These are phyloP conservation scores for Polymyxa betae DNA, from an alignment of 208 protist genomes.

Conservation along the genomic window DNA sequence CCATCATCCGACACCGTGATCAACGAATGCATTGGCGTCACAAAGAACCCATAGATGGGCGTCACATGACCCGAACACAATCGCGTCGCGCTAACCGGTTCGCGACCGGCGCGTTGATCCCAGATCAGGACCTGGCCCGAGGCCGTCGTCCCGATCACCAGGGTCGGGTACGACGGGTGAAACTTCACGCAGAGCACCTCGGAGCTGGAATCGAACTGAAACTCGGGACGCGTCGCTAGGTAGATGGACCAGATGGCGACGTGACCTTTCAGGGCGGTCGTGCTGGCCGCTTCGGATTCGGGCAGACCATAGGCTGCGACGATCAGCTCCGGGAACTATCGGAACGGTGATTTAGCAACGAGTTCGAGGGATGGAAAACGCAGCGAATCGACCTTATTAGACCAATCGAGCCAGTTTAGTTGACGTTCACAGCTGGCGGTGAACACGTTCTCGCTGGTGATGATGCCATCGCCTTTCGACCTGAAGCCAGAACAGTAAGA, in stretches of 20 bases:
- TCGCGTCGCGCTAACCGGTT: background rate
- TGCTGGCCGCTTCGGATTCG: background rate
- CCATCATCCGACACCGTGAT: background rate
- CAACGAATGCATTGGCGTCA: constrained; percentile 5
- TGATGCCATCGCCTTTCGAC: background rate
- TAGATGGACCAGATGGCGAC: constrained; percentile 4
- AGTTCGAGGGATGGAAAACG: too few species aligned
- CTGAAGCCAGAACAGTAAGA: background rate
- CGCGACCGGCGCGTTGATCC: background rate
- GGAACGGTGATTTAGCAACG: too few species aligned
- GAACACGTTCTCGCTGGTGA: background rate
- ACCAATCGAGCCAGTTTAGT: background rate
- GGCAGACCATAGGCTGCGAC: background rate
- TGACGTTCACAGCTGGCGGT: background rate
- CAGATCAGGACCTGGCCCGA: constrained; percentile 18
- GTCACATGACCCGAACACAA: background rate
- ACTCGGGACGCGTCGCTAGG: background rate
- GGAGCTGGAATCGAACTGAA: background rate
- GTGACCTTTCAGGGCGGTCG: too few species aligned
- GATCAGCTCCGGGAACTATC: constrained; percentile 50
- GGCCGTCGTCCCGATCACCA: background rate
- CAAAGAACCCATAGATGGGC: background rate
- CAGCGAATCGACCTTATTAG: constrained; percentile 7
- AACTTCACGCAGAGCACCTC: background rate
- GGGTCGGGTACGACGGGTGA: background rate